Evolutionary conservation across 345 rosid species (phyloP), one percentile per base, ranked within the genome.

Genomic region (Carallia pectinifolia): DNA sequence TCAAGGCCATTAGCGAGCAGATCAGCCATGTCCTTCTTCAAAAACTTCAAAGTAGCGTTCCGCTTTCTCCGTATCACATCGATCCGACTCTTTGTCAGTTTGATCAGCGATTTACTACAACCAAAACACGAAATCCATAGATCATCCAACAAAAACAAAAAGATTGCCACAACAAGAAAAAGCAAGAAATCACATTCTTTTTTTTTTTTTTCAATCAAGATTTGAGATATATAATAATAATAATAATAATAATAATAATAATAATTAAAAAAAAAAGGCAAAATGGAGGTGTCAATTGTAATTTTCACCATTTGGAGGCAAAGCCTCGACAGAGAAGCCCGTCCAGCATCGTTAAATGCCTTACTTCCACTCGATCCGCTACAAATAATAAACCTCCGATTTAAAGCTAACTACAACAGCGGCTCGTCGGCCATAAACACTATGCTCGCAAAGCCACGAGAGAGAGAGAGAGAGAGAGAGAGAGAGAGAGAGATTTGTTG

Each of bases 21-120:
- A 90, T 92, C 98, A 74, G 96, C 98, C 53, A 95, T 78, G 59
- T 92, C 99, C 76, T 85, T 82, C 89, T 88, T 95, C 65, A 95
- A 67, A 79, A 89, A 90, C 88, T 82, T 95, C 76, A 84, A 77
- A 70, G 96, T 92, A 2, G 99, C 99, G 34, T 72, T 89, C 75
- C 88, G 83, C 84, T 92, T 95, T 81, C 97, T 83, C 81, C 89
- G 65, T 55, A 88, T 88, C 81, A 89, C 88, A 67, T 90, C 96
- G 88, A 95, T 92, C 89, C 91, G 85, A 79, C 82, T 89, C 84
- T 84, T 90, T 1, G 86, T 84, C 74, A 78, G 72, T 67, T 92
- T 95, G 50, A 95, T 90, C 89, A 89, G 73, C 65, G 94, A 85
- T 71, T 95, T 92, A 67, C 99, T 95, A 81, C 75, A 64, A 33